Base-by-base conservation (phyloP, 139 green algal genomes). In the Picochlorum sp. region DNA sequence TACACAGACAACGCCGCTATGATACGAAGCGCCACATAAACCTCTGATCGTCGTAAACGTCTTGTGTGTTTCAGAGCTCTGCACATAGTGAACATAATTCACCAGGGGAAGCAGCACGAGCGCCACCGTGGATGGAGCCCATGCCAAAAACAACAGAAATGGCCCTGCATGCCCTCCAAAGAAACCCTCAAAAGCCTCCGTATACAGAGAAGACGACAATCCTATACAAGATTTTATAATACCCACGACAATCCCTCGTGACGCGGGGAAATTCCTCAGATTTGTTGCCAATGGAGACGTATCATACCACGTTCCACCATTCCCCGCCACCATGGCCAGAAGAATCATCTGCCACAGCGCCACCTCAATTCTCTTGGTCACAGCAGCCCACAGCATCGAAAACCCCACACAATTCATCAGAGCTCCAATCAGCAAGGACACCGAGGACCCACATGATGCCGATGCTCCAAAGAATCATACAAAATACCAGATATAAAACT, bases 251-350 rank as follows among this genome's bases (percentile, higher is more conserved):
- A 72, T 81, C 56, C 89, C 89, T 0, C 88, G 72, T 21, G 84
- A 55, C 45, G 72, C 61, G 3, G 85, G 81, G 66, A 96, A 94
- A 79, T 95, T 96, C 24, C 80, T 67, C 11, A 91, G 64, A 70
- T 80, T 89, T 13, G 84, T 94, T 28, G 83, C 84, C 10, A 96
- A 62, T 4, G 57, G 68, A 14, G 68, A 44, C 3, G 83, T 88
- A 68, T 95, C 88, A 30, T 77, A 72, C 79, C 82, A 95, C 0
- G 75, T 85, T 41, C 76, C 73, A 1, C 72, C 72, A 32, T 87
- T 90, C 41, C 81, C 74, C 62, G 83, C 77, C 41, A 73, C 20
- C 1, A 60, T 32, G 0, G 63, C 61, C 2, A 80, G 45, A 13
- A 61, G 15, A 16, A 65, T 16, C 28, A 84, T 55, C 2, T 66